These are phyloP conservation scores for Naganishia cerealis DNA, from an alignment of 1,284 basidiomycete genomes.

Conservation along the genomic window DNA sequence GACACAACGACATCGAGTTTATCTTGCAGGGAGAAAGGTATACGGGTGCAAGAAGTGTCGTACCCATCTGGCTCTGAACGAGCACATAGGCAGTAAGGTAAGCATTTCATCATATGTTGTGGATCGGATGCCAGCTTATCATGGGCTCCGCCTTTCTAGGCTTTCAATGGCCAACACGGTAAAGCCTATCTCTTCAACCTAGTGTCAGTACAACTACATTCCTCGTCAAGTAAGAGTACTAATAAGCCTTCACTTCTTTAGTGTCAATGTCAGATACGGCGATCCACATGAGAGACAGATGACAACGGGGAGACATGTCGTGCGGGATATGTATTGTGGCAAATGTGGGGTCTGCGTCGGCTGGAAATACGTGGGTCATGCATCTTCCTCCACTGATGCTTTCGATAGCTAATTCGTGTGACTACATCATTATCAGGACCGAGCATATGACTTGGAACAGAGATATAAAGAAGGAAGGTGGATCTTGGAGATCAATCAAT, in stretches of 20 bases:
- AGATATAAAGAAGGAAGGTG: slow-evolving; percentile 99
- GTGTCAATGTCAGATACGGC: slow-evolving; percentile 84
- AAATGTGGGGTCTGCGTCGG: slow-evolving; percentile 83
- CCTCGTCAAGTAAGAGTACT: background rate
- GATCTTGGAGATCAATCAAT: slow-evolving; percentile 70
- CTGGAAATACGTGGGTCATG: slow-evolving; percentile 95
- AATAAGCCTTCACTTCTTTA: slow-evolving; percentile 46
- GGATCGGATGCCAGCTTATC: background rate
- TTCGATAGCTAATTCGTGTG: background rate
- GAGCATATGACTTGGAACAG: slow-evolving; percentile 82
- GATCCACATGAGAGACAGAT: slow-evolving; percentile 87
- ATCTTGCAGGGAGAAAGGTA: slow-evolving; percentile 81
- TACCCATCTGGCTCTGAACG: slow-evolving; percentile 89
- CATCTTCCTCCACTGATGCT: slow-evolving; percentile 47
- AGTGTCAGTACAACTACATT: slow-evolving; percentile 66
- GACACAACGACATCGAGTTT: slow-evolving; percentile 63
- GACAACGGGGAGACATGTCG: slow-evolving; percentile 95
- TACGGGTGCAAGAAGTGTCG: slow-evolving; percentile 87
- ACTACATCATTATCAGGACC: slow-evolving; percentile 63
- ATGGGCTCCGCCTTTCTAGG: slow-evolving; percentile 57
- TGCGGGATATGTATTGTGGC: slow-evolving; percentile 88
- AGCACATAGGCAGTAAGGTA: slow-evolving; percentile 87
- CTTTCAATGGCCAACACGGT: slow-evolving; percentile 92
- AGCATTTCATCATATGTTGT: slow-evolving; percentile 41
- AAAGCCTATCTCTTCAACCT: slow-evolving; percentile 87